phyloP scores from a whole-genome alignment of 2,329 filamentous ascomycete species.

The Tolypocladium pustulatum region DNA sequence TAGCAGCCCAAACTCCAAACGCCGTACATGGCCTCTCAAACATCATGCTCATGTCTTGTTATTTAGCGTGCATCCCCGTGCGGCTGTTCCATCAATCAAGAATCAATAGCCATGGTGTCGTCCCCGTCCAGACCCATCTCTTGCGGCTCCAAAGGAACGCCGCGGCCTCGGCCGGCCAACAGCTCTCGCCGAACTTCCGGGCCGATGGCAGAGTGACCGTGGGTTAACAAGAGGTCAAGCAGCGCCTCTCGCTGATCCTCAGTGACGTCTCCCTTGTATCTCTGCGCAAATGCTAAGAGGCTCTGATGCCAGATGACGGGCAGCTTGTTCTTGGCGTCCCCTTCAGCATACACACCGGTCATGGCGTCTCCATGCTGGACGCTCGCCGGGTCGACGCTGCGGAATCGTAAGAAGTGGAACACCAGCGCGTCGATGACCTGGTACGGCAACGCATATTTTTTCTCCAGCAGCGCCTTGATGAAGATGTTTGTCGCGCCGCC shows the following conservation, averaged over 20 bases:
- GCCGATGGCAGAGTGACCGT: conserved; percentile 80
- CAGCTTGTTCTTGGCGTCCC: conserved; percentile 51
- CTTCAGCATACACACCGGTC: conserved; percentile 30
- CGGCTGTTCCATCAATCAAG: conserved; percentile 7
- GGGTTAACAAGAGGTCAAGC: conserved; percentile 72
- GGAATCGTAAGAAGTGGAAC: conserved; percentile 91
- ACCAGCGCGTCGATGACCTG: conserved; percentile 91
- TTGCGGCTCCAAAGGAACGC: conserved; percentile 52
- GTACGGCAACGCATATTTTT: conserved; percentile 92
- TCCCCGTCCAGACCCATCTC: conserved; percentile 57
- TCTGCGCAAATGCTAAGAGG: conserved; percentile 80
- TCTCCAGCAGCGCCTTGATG: conserved; percentile 85
- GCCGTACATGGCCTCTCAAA: conserved; percentile 9
- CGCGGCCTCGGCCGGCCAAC: conserved; percentile 76
- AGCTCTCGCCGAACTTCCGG: conserved; percentile 86
- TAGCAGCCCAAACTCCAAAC: conserved; percentile 6
- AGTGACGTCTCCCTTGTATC: conserved; percentile 92
- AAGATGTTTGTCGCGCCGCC: conserved; percentile 92
- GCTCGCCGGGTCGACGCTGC: conserved; percentile 52
- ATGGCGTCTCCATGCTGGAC: conserved; percentile 44
- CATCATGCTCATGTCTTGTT: conserved; percentile 1
- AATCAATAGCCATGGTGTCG: conserved; percentile 79
- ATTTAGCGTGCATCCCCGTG: background rate
- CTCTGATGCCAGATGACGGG: conserved; percentile 97
- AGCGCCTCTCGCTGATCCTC: conserved; percentile 90